Conservation (phyloP, 345 rosid genomes). For the Pistacia atlantica region DNA sequence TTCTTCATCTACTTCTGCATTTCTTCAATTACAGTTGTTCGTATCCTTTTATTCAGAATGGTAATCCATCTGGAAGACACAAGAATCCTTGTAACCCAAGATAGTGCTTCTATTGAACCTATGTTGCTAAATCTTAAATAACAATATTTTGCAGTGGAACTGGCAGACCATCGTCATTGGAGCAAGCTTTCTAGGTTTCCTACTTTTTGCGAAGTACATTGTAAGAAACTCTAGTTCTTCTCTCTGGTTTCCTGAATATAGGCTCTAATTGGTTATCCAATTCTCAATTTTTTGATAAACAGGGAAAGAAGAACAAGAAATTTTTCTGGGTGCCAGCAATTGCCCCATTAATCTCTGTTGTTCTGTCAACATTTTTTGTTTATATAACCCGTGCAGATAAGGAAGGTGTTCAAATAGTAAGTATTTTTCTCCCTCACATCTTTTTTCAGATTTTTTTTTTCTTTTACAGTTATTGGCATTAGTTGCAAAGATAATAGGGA, state of each 20-base stretch:
- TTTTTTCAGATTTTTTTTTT: no score
- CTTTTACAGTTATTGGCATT: not conserved
- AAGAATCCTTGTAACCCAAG: not conserved
- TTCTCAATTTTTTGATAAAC: constrained; percentile 22
- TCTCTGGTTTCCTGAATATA: not conserved
- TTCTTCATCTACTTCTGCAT: not conserved
- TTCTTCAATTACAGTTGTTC: not conserved
- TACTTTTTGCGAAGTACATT: constrained; percentile 68
- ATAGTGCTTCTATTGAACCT: not conserved
- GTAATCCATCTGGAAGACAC: not conserved
- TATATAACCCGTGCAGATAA: constrained; percentile 87
- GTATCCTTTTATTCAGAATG: not conserved
- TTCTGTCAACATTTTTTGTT: constrained; percentile 88
- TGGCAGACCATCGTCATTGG: constrained; percentile 94
- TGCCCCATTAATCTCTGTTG: constrained; percentile 83
- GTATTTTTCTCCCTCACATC: constrained; percentile 21
- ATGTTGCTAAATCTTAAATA: constrained; percentile 15
- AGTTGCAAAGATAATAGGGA: not conserved
- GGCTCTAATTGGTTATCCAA: constrained; percentile 9
- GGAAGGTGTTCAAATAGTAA: constrained; percentile 87
- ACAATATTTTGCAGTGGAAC: constrained; percentile 76
- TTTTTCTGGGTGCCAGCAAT: constrained; percentile 92
- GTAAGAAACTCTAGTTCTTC: constrained; percentile 45
- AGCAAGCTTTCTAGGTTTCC: constrained; percentile 75
- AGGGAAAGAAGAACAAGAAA: constrained; percentile 88